These are phyloP conservation scores for Diaporthe sp. DNA, from an alignment of 2,329 filamentous ascomycete genomes.

Conservation along the genomic window DNA sequence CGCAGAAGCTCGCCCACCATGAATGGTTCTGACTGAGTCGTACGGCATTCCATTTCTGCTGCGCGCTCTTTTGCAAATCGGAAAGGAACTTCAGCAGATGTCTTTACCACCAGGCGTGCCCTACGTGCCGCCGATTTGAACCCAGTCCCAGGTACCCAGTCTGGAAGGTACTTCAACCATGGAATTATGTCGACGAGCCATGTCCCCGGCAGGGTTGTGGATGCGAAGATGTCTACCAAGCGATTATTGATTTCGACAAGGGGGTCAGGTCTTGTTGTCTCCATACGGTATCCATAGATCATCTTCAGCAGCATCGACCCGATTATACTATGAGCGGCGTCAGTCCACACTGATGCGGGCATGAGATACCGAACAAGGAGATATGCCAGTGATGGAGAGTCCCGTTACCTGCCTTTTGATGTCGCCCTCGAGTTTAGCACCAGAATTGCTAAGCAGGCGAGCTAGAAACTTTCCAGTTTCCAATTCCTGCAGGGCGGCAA, in stretches of 20 bases:
- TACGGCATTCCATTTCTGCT: background rate
- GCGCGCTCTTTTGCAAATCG: slow-evolving; percentile 40
- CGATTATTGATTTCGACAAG: slow-evolving; percentile 42
- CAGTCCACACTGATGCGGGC: accelerated
- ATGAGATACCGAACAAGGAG: background rate
- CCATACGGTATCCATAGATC: slow-evolving; percentile 46
- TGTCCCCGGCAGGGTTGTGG: slow-evolving; percentile 38
- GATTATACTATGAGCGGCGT: slow-evolving; percentile 19
- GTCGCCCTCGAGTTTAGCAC: background rate
- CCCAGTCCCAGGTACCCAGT: slow-evolving; percentile 45
- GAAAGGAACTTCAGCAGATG: slow-evolving; percentile 41
- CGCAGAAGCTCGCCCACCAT: background rate
- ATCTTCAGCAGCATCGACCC: slow-evolving; percentile 46
- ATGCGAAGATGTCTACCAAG: slow-evolving; percentile 42
- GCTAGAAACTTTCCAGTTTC: background rate
- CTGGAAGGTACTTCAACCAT: slow-evolving; percentile 44
- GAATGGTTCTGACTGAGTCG: slow-evolving; percentile 30
- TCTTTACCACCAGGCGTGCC: slow-evolving; percentile 37
- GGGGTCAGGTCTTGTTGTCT: slow-evolving; percentile 42
- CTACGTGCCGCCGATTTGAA: slow-evolving; percentile 43
- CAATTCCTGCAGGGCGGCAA: background rate
- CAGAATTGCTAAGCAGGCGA: background rate
- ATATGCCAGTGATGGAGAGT: background rate
- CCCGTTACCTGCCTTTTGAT: background rate
- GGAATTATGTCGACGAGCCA: slow-evolving; percentile 48